Evolutionary conservation across 495 filamentous ascomycete species (phyloP), one percentile per base, ranked within the genome.

Genomic region (Hypoxylon subgilvum): DNA sequence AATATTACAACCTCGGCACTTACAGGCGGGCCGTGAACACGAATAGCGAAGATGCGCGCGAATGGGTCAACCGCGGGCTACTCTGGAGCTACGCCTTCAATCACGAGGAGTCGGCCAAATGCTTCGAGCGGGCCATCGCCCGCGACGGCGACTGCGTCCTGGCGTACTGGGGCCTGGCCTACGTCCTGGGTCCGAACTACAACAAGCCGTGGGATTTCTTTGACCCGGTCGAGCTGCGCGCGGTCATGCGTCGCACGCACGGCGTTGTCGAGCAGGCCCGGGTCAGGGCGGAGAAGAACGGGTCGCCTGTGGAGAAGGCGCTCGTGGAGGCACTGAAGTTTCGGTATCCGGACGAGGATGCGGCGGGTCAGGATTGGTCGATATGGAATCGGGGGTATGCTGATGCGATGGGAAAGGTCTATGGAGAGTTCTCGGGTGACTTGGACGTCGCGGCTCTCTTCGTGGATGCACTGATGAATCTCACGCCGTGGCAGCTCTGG

Each of bases 191-290:
- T 0, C 86, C 87, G 1, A 88, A 90, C 52, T 90, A 89, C 69
- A 89, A 90, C 61, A 89, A 89, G 65, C 84, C 86, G 0, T 90
- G 86, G 87, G 73, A 82, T 3, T 68, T 80, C 19, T 89, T 88
- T 52, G 87, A 88, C 49, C 69, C 74, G 4, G 57, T 72, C n/a
- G 86, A 90, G 38, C 67, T 84, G 3, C 63, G 72, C 4, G 36
- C 40, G 0, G 82, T 71, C 1, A 71, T 85, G 18, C 68, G 65
- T 1, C 67, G 75, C 23, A 79, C 82, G 1, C 72, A 79, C 43
- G 22, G 47, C 0, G 81, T 82, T 0, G 69, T 76, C 1, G 34
- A 62, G 3, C 61, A 75, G 27, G 86, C 84, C 0, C 46, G 22
- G 23, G 57, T 47, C 4, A 49, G 49, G 19, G 59, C 61, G 19